Evolutionary conservation across 2,329 filamentous ascomycete species (phyloP).

Genomic region (Stylonectria norvegica): DNA sequence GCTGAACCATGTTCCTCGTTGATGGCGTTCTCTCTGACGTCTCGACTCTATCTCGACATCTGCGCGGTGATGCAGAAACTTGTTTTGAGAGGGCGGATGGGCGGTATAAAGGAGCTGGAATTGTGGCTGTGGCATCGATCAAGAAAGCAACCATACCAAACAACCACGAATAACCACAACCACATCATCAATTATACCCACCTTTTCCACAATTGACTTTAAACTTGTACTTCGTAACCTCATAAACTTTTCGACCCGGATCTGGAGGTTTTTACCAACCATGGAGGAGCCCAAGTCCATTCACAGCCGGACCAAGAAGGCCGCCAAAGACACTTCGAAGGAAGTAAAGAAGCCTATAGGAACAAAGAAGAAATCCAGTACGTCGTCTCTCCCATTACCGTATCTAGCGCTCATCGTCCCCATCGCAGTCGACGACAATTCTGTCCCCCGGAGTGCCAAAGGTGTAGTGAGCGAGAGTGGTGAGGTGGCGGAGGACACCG

Average conservation of each 20-base stretch:
- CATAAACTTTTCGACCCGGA: not conserved
- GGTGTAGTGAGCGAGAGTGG: conserved; percentile 44
- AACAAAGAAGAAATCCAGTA: conserved; percentile 31
- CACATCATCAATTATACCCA: not conserved
- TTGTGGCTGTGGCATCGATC: conserved; percentile 17
- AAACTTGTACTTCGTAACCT: not conserved
- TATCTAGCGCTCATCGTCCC: conserved; percentile 25
- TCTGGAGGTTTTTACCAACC: conserved; percentile 1
- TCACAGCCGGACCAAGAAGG: too few species aligned
- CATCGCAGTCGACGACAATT: conserved; percentile 24
- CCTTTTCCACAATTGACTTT: too few species aligned
- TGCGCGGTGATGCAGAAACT: conserved; percentile 20
- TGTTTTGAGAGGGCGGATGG: conserved; percentile 19
- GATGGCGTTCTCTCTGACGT: conserved; percentile 24
- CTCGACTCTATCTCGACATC: conserved; percentile 17
- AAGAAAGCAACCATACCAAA: conserved; percentile 16
- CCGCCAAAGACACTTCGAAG: conserved; percentile 31
- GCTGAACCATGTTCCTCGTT: conserved; percentile 3
- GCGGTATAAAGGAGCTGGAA: conserved; percentile 19
- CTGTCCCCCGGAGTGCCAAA: conserved; percentile 36
- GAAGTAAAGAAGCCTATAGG: conserved; percentile 22
- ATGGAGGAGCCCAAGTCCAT: conserved; percentile 30
- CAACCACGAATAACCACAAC: not conserved
- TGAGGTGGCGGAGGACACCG: conserved; percentile 43
- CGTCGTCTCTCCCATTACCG: conserved; percentile 21